A percentile compares a stretch with the other conserved stretches of the same genome.
Evolutionary conservation across 202 grass and related monocot genomes (phyloP).

Genomic region (Cymbopogon flexuosus): DNA sequence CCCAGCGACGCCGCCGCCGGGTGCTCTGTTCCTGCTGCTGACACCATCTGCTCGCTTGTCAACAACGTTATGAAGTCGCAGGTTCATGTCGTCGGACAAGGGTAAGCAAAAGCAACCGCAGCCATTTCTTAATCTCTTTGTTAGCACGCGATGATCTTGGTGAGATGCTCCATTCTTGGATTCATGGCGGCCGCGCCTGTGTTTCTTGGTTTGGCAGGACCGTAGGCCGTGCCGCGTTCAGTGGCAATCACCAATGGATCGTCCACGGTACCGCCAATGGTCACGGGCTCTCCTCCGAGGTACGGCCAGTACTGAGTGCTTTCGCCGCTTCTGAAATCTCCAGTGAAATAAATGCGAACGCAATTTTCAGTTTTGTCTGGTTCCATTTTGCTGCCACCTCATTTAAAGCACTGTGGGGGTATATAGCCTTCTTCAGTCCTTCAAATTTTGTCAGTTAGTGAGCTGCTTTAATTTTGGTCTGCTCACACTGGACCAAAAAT

Average conservation of each 20-base stretch:
- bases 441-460: slow-evolving; percentile 28
- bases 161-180: slow-evolving; percentile 9
- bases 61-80: slow-evolving; percentile 56
- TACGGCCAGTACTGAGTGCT: slow-evolving; percentile 28
- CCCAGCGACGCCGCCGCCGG: slow-evolving; percentile 7
- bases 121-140: not conserved
- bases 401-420: slow-evolving; percentile 37
- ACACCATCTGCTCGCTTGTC: slow-evolving; percentile 50
- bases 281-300: slow-evolving; percentile 52
- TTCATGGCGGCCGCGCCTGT: slow-evolving; percentile 23
- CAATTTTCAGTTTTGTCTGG: slow-evolving; percentile 42
- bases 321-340: slow-evolving; percentile 15
- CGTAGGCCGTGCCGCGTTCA: slow-evolving; percentile 70
- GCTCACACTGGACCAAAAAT: not conserved
- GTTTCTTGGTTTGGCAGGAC: slow-evolving; percentile 45
- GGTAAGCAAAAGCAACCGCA: slow-evolving; percentile 39
- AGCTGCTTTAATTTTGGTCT: slow-evolving; percentile 25
- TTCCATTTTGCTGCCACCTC: slow-evolving; percentile 40
- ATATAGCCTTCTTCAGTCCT: slow-evolving; percentile 14
- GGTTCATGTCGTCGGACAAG: slow-evolving; percentile 76
- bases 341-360: slow-evolving; percentile 35
- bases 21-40: slow-evolving; percentile 40
- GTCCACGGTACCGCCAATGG: slow-evolving; percentile 47
- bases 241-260: slow-evolving; percentile 81
- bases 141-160: not conserved